A percentile compares a stretch with the other conserved stretches of the same genome.
Evolutionary conservation across 129 eudicot genomes (phyloP).

Genomic region (Helianthus tuberosus): DNA sequence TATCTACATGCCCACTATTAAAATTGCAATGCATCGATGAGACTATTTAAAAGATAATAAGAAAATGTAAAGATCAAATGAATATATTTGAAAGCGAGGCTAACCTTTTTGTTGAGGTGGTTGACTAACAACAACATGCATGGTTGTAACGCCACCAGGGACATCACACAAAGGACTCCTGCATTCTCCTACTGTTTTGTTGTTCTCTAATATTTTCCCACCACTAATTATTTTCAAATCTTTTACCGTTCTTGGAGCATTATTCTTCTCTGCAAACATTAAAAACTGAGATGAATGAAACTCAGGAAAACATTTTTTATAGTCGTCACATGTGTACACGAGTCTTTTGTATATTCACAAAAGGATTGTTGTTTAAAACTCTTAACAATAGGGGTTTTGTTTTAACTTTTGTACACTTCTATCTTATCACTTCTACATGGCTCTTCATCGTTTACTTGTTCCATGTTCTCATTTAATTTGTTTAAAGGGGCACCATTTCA

Average conservation of each 20-base stretch:
- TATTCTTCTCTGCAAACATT: constrained; percentile 56
- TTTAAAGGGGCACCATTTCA: not conserved
- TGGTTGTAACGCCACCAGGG: constrained; percentile 83
- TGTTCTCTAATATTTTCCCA: constrained; percentile 86
- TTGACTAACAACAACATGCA: constrained; percentile 85
- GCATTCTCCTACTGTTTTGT: constrained; percentile 79
- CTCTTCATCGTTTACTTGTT: too few species aligned
- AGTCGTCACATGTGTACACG: not conserved
- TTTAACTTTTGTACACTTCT: not conserved
- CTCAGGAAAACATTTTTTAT: constrained; percentile 5
- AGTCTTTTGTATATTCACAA: not conserved
- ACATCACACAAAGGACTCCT: constrained; percentile 72
- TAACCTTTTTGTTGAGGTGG: constrained; percentile 66
- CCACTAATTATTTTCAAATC: constrained; percentile 78
- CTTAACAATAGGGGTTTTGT: not conserved
- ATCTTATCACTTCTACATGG: too few species aligned
- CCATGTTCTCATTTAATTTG: not conserved
- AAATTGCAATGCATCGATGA: not conserved
- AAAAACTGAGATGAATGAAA: not conserved
- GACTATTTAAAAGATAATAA: not conserved
- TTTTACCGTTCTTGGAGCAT: constrained; percentile 78
- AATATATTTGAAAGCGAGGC: not conserved
- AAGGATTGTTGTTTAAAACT: too few species aligned
- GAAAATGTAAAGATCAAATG: constrained; percentile 7
- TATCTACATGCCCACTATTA: too few species aligned